Evolutionary conservation across 2,329 filamentous ascomycete genomes (phyloP).

Genomic region (Epichloe typhina): DNA sequence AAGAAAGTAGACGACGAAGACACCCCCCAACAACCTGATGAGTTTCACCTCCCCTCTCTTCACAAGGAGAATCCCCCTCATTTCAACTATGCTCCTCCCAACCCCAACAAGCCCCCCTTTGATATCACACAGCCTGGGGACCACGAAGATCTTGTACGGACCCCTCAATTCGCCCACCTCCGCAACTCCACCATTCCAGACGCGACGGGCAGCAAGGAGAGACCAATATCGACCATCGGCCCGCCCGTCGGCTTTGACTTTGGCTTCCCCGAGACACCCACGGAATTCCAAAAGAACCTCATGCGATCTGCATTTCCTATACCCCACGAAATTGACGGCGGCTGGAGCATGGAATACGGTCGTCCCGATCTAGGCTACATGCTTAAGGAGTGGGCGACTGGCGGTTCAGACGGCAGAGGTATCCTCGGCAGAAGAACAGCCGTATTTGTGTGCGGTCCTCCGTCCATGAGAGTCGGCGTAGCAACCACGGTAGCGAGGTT

Average conservation of each 20-base stretch:
- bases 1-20: constrained; percentile 18
- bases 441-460: constrained; percentile 86
- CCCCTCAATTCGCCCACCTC: constrained; percentile 45
- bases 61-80: constrained; percentile 40
- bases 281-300: constrained; percentile 75
- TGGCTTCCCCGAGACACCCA: constrained; percentile 73
- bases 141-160: constrained; percentile 21
- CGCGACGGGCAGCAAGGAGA: constrained; percentile 13
- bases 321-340: constrained; percentile 54
- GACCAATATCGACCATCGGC: constrained; percentile 44
- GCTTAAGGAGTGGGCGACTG: constrained; percentile 67
- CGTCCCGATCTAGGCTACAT: constrained; percentile 79
- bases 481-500: constrained; percentile 71
- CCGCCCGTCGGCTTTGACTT: constrained; percentile 57
- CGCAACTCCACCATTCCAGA: constrained; percentile 30
- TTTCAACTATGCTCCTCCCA: constrained; percentile 43
- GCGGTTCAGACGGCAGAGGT: constrained; percentile 50
- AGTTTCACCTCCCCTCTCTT: constrained; percentile 47
- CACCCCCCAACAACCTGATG: constrained; percentile 14
- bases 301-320: constrained; percentile 82
- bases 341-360: constrained; percentile 88
- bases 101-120: constrained; percentile 9
- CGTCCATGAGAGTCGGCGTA: constrained; percentile 76
- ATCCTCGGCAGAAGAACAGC: constrained; percentile 70
- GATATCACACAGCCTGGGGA: constrained; percentile 9